Evolutionary conservation across 169 alveolate genomes (phyloP).

Genomic region (Perkinsus marinus): DNA sequence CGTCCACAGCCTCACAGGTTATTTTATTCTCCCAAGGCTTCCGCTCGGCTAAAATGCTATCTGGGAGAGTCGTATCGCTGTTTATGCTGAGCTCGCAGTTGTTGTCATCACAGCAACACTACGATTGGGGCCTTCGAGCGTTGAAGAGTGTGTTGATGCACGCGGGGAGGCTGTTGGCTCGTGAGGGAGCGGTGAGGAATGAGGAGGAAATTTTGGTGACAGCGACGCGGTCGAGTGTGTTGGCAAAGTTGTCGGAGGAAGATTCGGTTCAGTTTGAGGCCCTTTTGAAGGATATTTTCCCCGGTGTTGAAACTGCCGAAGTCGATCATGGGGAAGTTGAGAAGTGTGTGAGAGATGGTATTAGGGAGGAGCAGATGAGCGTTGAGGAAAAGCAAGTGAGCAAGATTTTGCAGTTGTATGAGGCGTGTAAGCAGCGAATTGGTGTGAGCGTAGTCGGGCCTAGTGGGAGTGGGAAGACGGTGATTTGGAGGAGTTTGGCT

Average conservation of each 20-base stretch:
- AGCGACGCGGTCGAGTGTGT: conserved; percentile 71
- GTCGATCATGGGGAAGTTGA: conserved; percentile 67
- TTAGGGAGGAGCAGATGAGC: conserved; percentile 49
- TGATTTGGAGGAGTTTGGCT: conserved; percentile 71
- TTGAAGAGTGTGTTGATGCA: conserved; percentile 72
- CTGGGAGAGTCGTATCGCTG: conserved; percentile 74
- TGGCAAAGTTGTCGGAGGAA: conserved; percentile 71
- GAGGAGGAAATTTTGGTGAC: conserved; percentile 56
- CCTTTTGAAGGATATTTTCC: conserved; percentile 69
- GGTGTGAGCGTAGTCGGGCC: conserved; percentile 87
- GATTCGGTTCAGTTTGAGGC: conserved; percentile 66
- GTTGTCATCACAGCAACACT: conserved; percentile 70
- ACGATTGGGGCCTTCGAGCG: conserved; percentile 89
- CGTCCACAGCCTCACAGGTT: conserved; percentile 36
- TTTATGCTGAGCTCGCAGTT: conserved; percentile 67
- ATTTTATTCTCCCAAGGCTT: conserved; percentile 90
- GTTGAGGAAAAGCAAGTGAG: conserved; percentile 56
- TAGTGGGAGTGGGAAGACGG: conserved; percentile 81
- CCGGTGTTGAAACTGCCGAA: conserved; percentile 63
- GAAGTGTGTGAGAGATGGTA: conserved; percentile 52
- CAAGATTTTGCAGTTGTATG: conserved; percentile 76
- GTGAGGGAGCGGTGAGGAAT: conserved; percentile 39
- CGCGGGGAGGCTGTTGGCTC: conserved; percentile 63
- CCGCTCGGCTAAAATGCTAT: conserved; percentile 74
- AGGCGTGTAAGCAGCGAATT: conserved; percentile 81